Evolutionary conservation across 2,329 filamentous ascomycete genomes (phyloP).

Genomic region (Exophiala spinifera): DNA sequence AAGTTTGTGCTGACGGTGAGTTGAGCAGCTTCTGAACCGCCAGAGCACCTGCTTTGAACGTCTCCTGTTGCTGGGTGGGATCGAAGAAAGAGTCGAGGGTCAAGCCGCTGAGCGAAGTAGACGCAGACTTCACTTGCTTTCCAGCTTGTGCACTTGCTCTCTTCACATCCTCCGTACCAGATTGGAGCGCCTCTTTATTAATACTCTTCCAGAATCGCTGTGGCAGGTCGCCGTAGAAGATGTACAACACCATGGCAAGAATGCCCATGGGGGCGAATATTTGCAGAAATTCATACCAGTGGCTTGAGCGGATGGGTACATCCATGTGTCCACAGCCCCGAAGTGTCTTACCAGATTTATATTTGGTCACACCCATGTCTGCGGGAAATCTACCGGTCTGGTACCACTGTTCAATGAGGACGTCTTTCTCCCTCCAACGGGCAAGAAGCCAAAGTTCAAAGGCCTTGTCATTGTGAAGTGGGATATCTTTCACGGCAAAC

Average conservation of each 20-base stretch:
- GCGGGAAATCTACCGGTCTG: constrained; percentile 69
- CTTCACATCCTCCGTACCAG: constrained; percentile 24
- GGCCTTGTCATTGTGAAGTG: constrained; percentile 61
- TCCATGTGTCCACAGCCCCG: constrained; percentile 33
- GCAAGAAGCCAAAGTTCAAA: constrained; percentile 78
- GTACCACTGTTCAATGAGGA: constrained; percentile 72
- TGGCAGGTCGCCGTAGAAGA: constrained; percentile 34
- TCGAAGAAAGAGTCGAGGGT: constrained; percentile 27
- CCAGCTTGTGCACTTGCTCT: constrained; percentile 17
- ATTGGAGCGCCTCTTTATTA: constrained; percentile 23
- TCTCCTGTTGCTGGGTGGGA: constrained; percentile 25
- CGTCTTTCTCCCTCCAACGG: constrained; percentile 82
- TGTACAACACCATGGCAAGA: constrained; percentile 33
- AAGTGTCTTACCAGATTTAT: constrained; percentile 38
- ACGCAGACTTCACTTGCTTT: constrained; percentile 11
- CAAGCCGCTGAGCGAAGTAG: constrained; percentile 15
- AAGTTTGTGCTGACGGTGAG: constrained; percentile 20
- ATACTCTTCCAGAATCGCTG: constrained; percentile 30
- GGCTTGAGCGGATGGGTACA: constrained; percentile 32
- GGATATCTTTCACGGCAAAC: constrained; percentile 71
- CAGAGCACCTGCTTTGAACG: constrained; percentile 23
- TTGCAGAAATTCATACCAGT: constrained; percentile 36
- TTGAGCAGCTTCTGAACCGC: constrained; percentile 22
- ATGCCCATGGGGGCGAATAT: constrained; percentile 35
- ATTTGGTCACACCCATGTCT: constrained; percentile 53